A percentile compares a stretch with the other conserved stretches of the same genome.
phyloP scores from a whole-genome alignment of 176 grass and related monocot genomes.

The Phoenix roebelenii region DNA sequence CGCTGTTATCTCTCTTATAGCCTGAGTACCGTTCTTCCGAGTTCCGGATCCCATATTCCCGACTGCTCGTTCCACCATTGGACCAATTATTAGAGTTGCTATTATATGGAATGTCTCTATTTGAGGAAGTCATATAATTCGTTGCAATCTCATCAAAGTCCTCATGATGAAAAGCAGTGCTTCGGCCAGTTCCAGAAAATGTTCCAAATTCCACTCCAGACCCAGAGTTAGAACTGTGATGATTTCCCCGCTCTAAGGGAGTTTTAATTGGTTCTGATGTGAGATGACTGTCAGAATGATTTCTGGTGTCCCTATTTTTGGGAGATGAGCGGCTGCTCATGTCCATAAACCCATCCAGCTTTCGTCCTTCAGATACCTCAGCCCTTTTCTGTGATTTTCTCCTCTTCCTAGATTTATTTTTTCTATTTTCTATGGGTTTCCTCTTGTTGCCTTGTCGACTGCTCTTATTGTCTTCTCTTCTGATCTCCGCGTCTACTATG shows the following conservation, averaged over 20 bases:
- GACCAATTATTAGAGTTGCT: slow-evolving; percentile 16
- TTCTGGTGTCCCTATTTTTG: slow-evolving; percentile 19
- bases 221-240: neutral
- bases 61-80: slow-evolving; percentile 11
- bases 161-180: neutral
- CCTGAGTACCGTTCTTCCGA: neutral
- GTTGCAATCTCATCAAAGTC: slow-evolving; percentile 15
- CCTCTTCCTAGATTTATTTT: slow-evolving; percentile 2
- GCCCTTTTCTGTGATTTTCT: slow-evolving; percentile 6
- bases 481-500: neutral
- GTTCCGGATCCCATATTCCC: neutral
- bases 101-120: neutral
- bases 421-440: slow-evolving; percentile 3
- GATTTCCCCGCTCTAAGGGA: slow-evolving; percentile 2
- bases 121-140: neutral
- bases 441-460: neutral
- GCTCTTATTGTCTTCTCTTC: slow-evolving; percentile 5
- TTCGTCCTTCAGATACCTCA: slow-evolving; percentile 2
- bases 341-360: slow-evolving; percentile 25
- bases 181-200: neutral
- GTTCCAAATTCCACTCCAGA: slow-evolving; percentile 1
- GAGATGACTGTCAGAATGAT: slow-evolving; percentile 11
- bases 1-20: slow-evolving; percentile 7
- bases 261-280: slow-evolving; percentile 5
- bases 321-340: slow-evolving; percentile 46